These are phyloP conservation scores for Candida silvatica DNA, from an alignment of 805 yeast species.

Conservation along the genomic window DNA sequence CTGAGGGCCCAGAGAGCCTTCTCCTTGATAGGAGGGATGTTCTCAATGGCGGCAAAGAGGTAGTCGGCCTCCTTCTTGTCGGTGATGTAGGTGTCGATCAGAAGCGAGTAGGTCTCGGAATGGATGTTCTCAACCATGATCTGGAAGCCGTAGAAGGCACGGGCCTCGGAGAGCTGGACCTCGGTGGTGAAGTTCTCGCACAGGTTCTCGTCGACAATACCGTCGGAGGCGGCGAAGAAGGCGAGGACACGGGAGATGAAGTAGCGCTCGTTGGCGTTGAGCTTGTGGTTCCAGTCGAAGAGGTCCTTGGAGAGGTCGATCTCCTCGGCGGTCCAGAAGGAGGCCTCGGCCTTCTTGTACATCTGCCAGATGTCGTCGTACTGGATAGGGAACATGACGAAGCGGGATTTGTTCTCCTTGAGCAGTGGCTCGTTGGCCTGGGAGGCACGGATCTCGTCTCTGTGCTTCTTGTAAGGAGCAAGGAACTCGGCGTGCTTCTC, in stretches of 20 bases:
- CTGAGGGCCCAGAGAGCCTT: constrained; percentile 99
- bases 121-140: constrained; percentile 99
- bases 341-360: constrained; percentile 98
- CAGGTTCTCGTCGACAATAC: constrained; percentile 94
- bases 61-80: constrained; percentile 90
- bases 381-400: constrained; percentile 91
- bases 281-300: constrained; percentile 84
- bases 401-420: constrained; percentile 76
- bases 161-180: constrained; percentile 96
- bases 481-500: constrained; percentile 33
- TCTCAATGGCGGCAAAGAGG: constrained; percentile 92
- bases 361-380: constrained; percentile 98
- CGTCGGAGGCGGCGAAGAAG: constrained; percentile 97
- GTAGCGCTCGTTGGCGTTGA: constrained; percentile 87
- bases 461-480: constrained; percentile 55
- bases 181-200: constrained; percentile 97
- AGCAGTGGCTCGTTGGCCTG: constrained; percentile 89
- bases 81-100: constrained; percentile 91
- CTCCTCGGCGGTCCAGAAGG: constrained; percentile 99
- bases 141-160: constrained; percentile 98
- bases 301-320: constrained; percentile 89
- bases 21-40: constrained; percentile 91
- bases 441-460: constrained; percentile 61
- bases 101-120: constrained; percentile 91
- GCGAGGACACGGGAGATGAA: constrained; percentile 91